Percentiles rank a stretch among this genome's conserved stretches.
Evolutionary conservation across 75 land plant genomes (phyloP).

Genomic region (Isoetes taiwanensis): DNA sequence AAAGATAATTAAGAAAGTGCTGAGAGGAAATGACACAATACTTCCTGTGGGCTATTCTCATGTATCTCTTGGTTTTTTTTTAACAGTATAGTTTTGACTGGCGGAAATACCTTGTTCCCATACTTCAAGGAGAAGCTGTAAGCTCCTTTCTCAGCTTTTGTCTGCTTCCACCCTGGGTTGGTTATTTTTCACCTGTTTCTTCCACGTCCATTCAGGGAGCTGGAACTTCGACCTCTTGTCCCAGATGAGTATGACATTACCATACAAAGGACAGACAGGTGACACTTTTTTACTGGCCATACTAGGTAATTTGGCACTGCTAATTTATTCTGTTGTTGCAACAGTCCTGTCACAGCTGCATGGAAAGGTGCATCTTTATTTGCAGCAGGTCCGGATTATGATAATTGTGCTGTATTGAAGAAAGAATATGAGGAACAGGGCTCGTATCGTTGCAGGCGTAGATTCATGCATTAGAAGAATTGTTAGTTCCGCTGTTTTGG

Average conservation of each 20-base stretch:
- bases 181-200: neutral
- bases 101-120: constrained; percentile 77
- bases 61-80: neutral
- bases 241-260: constrained; percentile 71
- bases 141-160: constrained; percentile 13
- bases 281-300: constrained; percentile 4
- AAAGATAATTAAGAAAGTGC: too few relatives aligned
- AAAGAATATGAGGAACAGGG: constrained; percentile 88
- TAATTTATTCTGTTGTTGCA: neutral
- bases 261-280: constrained; percentile 71
- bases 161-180: neutral
- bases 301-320: neutral
- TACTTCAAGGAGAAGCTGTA: constrained; percentile 74
- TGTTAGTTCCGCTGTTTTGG: too few relatives aligned
- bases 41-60: neutral
- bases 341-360: constrained; percentile 74
- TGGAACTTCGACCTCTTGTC: constrained; percentile 82
- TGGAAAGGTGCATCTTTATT: constrained; percentile 95
- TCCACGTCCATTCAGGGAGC: constrained; percentile 40
- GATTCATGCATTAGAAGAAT: constrained; percentile 43
- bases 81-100: constrained; percentile 60
- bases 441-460: constrained; percentile 53
- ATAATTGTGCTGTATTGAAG: constrained; percentile 76
- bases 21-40: too few relatives aligned
- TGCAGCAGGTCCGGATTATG: constrained; percentile 84